These are phyloP conservation scores for Rachicladosporium sp. DNA, from an alignment of 2,329 filamentous ascomycete genomes.

Conservation along the genomic window DNA sequence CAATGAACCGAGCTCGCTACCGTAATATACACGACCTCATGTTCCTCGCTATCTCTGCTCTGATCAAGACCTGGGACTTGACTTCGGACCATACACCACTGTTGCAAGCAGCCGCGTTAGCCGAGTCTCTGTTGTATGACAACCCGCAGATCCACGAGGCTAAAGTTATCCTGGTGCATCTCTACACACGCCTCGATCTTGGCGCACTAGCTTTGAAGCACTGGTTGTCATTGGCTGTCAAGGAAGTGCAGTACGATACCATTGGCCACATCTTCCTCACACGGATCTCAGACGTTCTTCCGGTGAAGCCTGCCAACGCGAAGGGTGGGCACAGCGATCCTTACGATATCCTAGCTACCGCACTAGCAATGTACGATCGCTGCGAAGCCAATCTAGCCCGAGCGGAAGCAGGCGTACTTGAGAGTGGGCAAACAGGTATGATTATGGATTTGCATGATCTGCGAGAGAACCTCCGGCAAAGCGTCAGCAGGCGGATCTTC, in stretches of 20 bases:
- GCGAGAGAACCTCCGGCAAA: constrained; percentile 16
- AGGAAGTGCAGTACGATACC: constrained; percentile 26
- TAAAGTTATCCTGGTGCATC: constrained; percentile 21
- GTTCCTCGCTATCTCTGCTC: constrained; percentile 22
- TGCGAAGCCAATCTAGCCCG: constrained; percentile 23
- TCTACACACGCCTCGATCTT: constrained; percentile 23
- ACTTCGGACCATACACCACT: constrained; percentile 11
- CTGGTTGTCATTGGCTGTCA: constrained; percentile 22
- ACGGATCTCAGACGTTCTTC: constrained; percentile 20
- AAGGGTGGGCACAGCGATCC: constrained; percentile 16
- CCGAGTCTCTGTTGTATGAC: constrained; percentile 16
- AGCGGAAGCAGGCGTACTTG: constrained; percentile 18
- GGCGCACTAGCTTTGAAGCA: constrained; percentile 18
- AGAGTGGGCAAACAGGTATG: constrained; percentile 23
- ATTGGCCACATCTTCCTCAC: constrained; percentile 24
- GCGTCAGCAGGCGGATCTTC: constrained; percentile 19
- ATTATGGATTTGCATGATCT: constrained; percentile 25
- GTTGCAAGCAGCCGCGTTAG: constrained; percentile 19
- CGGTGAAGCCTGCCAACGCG: constrained; percentile 12
- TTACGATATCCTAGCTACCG: constrained; percentile 15
- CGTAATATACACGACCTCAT: constrained; percentile 4
- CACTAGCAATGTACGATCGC: constrained; percentile 18
- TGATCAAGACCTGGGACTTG: constrained; percentile 16
- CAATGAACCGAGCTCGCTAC: constrained; percentile 5
- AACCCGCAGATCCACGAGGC: constrained; percentile 21